Conservation (phyloP, 306 rosid species). For the Malus fusca region DNA sequence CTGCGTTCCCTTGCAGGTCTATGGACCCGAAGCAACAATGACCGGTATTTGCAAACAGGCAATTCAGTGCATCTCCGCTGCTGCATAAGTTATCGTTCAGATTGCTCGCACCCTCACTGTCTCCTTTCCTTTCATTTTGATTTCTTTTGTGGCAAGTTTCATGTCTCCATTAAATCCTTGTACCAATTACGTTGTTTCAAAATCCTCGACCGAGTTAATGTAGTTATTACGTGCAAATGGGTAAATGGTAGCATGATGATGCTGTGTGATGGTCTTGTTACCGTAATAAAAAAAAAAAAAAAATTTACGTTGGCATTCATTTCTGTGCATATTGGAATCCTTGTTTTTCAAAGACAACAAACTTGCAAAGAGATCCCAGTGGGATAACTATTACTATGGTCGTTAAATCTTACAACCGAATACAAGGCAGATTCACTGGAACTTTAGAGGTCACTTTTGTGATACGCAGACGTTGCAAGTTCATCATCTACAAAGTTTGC, state of each 20-base stretch:
- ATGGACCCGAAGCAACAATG: conserved; percentile 98
- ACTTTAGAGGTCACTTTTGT: too few species aligned
- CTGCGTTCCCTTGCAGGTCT: conserved; percentile 47
- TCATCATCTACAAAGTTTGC: too few species aligned
- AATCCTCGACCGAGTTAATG: conserved; percentile 6
- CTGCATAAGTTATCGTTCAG: conserved; percentile 39
- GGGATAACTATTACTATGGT: background rate
- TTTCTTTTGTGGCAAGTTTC: background rate
- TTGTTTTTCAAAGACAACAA: background rate
- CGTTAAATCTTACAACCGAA: background rate
- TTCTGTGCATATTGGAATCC: background rate
- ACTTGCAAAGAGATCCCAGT: background rate
- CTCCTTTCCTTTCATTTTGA: background rate
- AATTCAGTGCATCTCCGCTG: conserved; percentile 72
- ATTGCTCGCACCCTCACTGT: background rate
- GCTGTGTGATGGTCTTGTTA: background rate
- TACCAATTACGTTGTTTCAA: conserved; percentile 13
- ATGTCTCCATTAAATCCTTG: conserved; percentile 1
- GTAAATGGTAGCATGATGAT: background rate
- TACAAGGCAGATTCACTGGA: background rate
- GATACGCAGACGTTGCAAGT: too few species aligned
- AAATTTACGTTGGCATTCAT: background rate
- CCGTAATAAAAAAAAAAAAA: background rate
- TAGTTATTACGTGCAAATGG: conserved; percentile 5
- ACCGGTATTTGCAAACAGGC: conserved; percentile 98